Evolutionary conservation across 2,329 filamentous ascomycete species (phyloP), one percentile per base, ranked within the genome.

Genomic region (Penicillium sp.): DNA sequence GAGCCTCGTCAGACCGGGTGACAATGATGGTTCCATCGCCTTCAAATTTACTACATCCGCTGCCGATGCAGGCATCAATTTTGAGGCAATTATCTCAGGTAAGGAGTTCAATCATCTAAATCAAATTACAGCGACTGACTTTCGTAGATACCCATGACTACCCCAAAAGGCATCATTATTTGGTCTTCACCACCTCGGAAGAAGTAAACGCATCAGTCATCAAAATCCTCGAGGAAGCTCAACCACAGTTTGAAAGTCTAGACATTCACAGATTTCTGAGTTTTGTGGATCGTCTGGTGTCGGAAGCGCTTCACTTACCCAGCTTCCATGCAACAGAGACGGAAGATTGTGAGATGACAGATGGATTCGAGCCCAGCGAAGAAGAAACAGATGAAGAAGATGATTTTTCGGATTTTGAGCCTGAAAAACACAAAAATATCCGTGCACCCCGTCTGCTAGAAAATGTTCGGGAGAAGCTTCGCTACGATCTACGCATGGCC

Each of bases 11-110:
- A 64, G 66, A 22, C 66, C 69, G 23, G 83, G 83, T 11, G 77
- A 80, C 4, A 81, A 84, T 20, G 83, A 90, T 59, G 85, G 84
- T 34, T 78, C 84, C 39, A 70, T 93, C 39, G 73, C 72, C 10
- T 83, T 90, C 57, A 69, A 62, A 3, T 84, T 73, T 28, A 62
- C 64, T 22, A 38, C 54, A 14, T 52, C 56, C 4, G 13, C 6
- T 12, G 11, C 32, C 10, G 25, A 30, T 8, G 36, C 43, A 3
- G 30, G 38, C 2, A 51, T 70, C 25, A 55, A 65, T 16, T 51
- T 71, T 23, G 57, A 66, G 23, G 59, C 57, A 9, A 50, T 67
- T 13, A 51, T 71, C 3, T 57, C 63, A 41, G 67, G 68, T 70
- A 54, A 39, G 54, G 42, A 10, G 11, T 12, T n/a, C 4, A 26